Evolutionary conservation across 768 basidiomycete genomes (phyloP), one percentile per base, ranked within the genome.

Genomic region (Agaricus blazei): DNA sequence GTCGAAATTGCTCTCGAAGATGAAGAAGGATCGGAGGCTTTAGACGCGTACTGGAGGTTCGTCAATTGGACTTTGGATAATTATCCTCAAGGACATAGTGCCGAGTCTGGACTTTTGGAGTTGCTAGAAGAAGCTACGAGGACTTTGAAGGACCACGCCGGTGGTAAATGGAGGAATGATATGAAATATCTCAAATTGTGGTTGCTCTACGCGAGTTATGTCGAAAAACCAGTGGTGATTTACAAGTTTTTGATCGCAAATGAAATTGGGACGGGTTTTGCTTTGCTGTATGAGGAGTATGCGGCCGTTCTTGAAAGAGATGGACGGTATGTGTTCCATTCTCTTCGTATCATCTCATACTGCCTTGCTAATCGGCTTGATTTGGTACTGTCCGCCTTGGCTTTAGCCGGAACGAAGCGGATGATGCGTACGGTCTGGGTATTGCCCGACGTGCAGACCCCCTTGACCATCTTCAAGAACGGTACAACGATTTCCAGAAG

Each of bases 21-120:
- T 37, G 85, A 87, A 44, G 87, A 88, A 52, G 83, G 81, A 53
- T 36, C 51, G 3, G 90, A 93, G 64, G 84, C 91, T 0, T 75
- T 98, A 38, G 93, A 95, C 58, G 88, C 90, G 1, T 96, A 94
- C 63, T 85, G 83, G 63, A 78, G 80, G 58, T 85, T 98, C 60
- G 87, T 98, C 50, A 80, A 88, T 49, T 98, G 95, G 90, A 94
- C 90, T 0, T 72, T 94, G 42, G 93, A 96, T 67, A 93, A 92
- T 68, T 96, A 98, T 65, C 94, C 96, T 0, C 88, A 97, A 57
- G 95, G 94, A 4, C 87, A 90, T 54, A 90, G 87, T 48, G 87
- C 87, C 1, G 88, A 93, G 65, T 93, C 90, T 11, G 90, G 93
- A 31, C 78, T 98, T n/a, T 74, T 98, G 15, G 94, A 96, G 56